A percentile compares a stretch with the other conserved stretches of the same genome.
Evolutionary conservation across 2,329 filamentous ascomycete genomes (phyloP).

Genomic region (Malbranchea zuffiana): DNA sequence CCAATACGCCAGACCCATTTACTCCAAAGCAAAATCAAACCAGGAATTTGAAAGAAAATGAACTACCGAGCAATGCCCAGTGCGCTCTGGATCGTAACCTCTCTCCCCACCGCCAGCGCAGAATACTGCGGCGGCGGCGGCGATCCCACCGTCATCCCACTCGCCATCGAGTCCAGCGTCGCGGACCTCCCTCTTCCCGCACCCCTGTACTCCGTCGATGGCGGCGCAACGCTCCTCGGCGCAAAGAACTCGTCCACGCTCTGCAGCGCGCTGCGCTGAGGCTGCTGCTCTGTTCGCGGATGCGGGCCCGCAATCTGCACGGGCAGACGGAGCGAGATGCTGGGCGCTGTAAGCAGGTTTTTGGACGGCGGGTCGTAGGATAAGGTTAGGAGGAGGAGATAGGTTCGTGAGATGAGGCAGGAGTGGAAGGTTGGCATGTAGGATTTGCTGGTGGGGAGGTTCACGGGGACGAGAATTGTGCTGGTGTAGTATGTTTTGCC

Average conservation of each 20-base stretch:
- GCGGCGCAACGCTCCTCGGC: conserved; percentile 11
- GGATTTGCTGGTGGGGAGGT: conserved; percentile 46
- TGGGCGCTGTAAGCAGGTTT: conserved; percentile 27
- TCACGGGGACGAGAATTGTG: conserved; percentile 52
- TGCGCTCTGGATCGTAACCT: too few species aligned
- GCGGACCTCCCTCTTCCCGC: background rate
- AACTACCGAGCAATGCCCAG: too few species aligned
- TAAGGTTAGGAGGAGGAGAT: conserved; percentile 50
- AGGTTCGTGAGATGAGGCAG: conserved; percentile 55
- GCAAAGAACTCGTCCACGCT: conserved; percentile 14
- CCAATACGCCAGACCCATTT: too few species aligned
- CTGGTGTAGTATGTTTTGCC: conserved; percentile 49
- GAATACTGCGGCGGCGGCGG: conserved; percentile 12
- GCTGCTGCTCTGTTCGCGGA: background rate
- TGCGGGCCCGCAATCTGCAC: conserved; percentile 28
- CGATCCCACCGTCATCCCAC: background rate
- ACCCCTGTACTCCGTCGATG: conserved; percentile 6
- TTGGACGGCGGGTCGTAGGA: conserved; percentile 42
- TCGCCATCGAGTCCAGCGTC: background rate
- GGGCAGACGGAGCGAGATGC: conserved; percentile 33
- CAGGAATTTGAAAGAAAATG: too few species aligned
- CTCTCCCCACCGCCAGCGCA: background rate
- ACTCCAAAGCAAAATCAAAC: too few species aligned
- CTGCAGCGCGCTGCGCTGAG: background rate
- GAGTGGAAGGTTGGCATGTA: conserved; percentile 61